Base-by-base conservation (phyloP, 805 yeast genomes). In the Suhomyces pyralidae region DNA sequence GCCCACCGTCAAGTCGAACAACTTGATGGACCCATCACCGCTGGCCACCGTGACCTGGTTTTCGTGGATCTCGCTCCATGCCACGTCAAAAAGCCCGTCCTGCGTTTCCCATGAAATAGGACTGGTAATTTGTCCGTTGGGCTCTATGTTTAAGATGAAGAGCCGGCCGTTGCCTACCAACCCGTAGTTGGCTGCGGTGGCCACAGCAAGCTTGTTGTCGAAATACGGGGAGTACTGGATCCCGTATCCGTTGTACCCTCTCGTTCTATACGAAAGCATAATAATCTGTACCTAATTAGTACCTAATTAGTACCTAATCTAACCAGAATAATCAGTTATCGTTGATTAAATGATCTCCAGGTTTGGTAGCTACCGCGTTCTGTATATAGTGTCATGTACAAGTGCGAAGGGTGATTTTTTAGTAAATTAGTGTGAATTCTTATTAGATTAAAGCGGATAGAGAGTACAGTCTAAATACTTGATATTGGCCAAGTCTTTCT, bases 1-100 rank as follows among this genome's bases (percentile, higher is more conserved):
- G 2, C 80, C 76, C 34, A 86, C 78, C 2, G 83, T 80, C 40
- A 80, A 77, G 69, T 93, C 99, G 64, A 91, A 93, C 49, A 93
- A 68, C 57, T 91, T 86, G 34, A 93, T 73, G 0, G 90, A 76
- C 0, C 98, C 98, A 69, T 93, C 99, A 1, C 99, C 99, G 55
- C 88, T 84, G 17, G 96, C 93, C 0, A 82, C 83, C 3, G 82
- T 79, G 1, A 88, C 79, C 61, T 92, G 98, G 68, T 90, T 91
- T 55, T 91, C 97, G 67, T 93, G 93, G 5, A 77, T 50, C 66
- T 93, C 99, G 52, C 92, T 87, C 98, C 98, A 93, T 0, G 93
- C 82, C 1, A 88, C 71, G 61, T 89, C 96, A 62, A 89, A 91
- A 15, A 92, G 73, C 5, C 97, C 96, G 70, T 93, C 99, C 68